phyloP scores from a whole-genome alignment of 768 basidiomycete genomes.

The Collybia sp. region DNA sequence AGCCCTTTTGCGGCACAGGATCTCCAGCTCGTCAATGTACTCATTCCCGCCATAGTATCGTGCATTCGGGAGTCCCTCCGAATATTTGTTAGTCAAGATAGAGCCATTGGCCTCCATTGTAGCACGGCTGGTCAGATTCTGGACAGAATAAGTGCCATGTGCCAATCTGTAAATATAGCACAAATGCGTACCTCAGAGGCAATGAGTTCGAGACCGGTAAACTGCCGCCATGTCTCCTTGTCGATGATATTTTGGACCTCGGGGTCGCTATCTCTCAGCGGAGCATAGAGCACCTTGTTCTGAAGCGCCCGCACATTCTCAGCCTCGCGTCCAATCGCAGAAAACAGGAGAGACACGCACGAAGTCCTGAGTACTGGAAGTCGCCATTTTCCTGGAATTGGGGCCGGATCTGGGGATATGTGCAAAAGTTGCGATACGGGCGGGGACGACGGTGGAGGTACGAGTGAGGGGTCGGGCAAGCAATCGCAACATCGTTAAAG shows the following conservation, averaged over 20 bases:
- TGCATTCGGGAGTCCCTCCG: slow-evolving; percentile 96
- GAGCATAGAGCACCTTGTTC: slow-evolving; percentile 90
- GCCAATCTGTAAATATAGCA: slow-evolving; percentile 1
- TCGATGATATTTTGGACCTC: slow-evolving; percentile 97
- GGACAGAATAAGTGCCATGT: slow-evolving; percentile 4
- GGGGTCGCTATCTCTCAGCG: slow-evolving; percentile 89
- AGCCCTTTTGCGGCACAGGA: slow-evolving; percentile 92
- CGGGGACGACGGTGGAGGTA: slow-evolving; percentile 24
- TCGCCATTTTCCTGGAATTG: slow-evolving; percentile 52
- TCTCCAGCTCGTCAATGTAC: slow-evolving; percentile 94
- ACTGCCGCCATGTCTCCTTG: slow-evolving; percentile 98
- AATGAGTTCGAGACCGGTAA: slow-evolving; percentile 95
- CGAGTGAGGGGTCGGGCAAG: slow-evolving; percentile 27
- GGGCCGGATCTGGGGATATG: slow-evolving; percentile 6
- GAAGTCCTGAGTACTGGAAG: slow-evolving; percentile 53
- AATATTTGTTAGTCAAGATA: slow-evolving; percentile 98
- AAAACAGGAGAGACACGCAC: slow-evolving; percentile 30
- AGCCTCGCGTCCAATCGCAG: background rate
- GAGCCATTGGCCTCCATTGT: slow-evolving; percentile 99
- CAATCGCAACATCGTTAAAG: slow-evolving; percentile 33
- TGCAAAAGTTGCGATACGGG: slow-evolving; percentile 11
- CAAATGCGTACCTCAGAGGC: slow-evolving; percentile 80
- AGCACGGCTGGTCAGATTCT: slow-evolving; percentile 96
- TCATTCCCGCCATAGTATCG: slow-evolving; percentile 99
- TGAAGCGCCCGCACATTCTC: slow-evolving; percentile 22